Evolutionary conservation across 2,329 filamentous ascomycete species (phyloP).

Genomic region (Aureobasidium lini): DNA sequence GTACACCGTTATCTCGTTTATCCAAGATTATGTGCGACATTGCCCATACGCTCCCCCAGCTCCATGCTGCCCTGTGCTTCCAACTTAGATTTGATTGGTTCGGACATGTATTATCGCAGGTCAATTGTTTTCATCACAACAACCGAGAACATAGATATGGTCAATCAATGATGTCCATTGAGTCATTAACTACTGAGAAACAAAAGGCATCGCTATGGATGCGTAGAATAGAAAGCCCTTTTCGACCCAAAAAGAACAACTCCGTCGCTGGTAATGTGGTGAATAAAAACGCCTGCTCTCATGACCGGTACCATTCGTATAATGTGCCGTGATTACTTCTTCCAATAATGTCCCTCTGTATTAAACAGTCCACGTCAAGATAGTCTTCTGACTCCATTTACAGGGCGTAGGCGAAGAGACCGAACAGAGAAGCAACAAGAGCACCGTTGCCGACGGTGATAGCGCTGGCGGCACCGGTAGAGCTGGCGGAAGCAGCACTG

Average conservation of each 20-base stretch:
- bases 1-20: neutral
- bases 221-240: conserved; percentile 6
- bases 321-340: conserved; percentile 8
- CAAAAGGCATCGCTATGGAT: conserved; percentile 9
- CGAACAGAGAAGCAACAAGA: conserved; percentile 47
- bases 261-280: conserved; percentile 13
- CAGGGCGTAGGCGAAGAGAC: conserved; percentile 51
- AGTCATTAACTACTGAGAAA: conserved; percentile 11
- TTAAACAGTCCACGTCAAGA: neutral
- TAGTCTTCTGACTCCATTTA: conserved; percentile 28
- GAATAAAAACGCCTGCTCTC: conserved; percentile 7
- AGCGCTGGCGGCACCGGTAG: conserved; percentile 38
- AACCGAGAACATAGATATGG: neutral
- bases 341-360: neutral
- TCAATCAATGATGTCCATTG: conserved; percentile 9
- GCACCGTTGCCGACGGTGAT: conserved; percentile 38
- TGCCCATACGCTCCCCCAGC: neutral
- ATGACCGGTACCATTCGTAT: conserved; percentile 10
- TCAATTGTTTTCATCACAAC: neutral
- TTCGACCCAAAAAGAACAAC: conserved; percentile 7
- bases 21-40: neutral
- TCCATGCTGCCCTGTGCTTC: conserved; percentile 9
- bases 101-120: neutral
- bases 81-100: neutral
- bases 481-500: conserved; percentile 18